A percentile compares a stretch with the other conserved stretches of the same genome.
Evolutionary conservation across 2,329 filamentous ascomycete species (phyloP).

Genomic region (Pestalotiopsis sp.): DNA sequence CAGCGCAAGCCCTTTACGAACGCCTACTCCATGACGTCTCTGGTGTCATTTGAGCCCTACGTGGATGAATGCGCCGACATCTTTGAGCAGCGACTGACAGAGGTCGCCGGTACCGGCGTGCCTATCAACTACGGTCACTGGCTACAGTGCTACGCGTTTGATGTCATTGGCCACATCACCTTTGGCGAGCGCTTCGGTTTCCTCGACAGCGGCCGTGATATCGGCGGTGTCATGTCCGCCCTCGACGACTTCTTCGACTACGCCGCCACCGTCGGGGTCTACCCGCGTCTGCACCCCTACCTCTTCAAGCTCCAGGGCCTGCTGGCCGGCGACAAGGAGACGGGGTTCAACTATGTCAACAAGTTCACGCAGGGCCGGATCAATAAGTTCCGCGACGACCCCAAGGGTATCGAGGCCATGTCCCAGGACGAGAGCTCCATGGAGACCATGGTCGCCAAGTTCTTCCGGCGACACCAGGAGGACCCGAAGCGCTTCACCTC

Average conservation of each 20-base stretch:
- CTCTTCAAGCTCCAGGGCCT: constrained; percentile 14
- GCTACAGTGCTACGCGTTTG: constrained; percentile 27
- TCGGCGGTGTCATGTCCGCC: constrained; percentile 11
- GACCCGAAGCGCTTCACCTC: constrained; percentile 35
- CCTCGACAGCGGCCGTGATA: constrained; percentile 26
- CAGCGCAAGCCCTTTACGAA: constrained; percentile 30
- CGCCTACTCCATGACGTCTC: constrained; percentile 33
- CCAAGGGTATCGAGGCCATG: background rate
- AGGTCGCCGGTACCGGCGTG: constrained; percentile 20
- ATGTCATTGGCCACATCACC: constrained; percentile 27
- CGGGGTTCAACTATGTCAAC: constrained; percentile 29
- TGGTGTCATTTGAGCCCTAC: constrained; percentile 37
- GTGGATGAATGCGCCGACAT: constrained; percentile 35
- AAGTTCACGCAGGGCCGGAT: constrained; percentile 25
- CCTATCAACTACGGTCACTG: constrained; percentile 26
- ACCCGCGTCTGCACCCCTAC: constrained; percentile 17
- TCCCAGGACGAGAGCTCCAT: background rate
- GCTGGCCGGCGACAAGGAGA: constrained; percentile 20
- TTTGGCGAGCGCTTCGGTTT: constrained; percentile 24
- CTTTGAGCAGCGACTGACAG: constrained; percentile 27
- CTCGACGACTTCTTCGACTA: constrained; percentile 20
- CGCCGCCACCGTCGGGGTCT: constrained; percentile 27
- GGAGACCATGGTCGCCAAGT: constrained; percentile 30
- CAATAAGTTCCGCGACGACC: constrained; percentile 14
- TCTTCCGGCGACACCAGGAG: constrained; percentile 25